Evolutionary conservation across 805 yeast species (phyloP).

Genomic region (Ogataea zsoltii): DNA sequence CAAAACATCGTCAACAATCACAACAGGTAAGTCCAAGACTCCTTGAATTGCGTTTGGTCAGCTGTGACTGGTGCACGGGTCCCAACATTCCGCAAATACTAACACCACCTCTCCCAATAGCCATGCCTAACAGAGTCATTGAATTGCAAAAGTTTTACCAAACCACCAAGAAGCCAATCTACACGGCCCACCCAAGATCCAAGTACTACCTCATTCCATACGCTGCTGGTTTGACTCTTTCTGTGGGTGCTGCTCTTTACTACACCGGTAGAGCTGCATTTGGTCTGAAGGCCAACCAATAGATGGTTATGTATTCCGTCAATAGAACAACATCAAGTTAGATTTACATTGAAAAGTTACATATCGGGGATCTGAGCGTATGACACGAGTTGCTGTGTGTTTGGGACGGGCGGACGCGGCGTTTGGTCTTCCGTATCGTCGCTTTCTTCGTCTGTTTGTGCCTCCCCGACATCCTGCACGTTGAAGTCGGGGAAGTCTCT

Average conservation of each 20-base stretch:
- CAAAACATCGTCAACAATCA: slow-evolving; percentile 1
- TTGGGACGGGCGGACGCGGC: neutral
- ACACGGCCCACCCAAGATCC: slow-evolving; percentile 62
- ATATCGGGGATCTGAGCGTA: slow-evolving; percentile 2
- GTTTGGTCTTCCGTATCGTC: neutral
- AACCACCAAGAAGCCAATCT: slow-evolving; percentile 55
- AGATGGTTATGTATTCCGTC: slow-evolving; percentile 1
- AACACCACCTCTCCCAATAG: slow-evolving; percentile 1
- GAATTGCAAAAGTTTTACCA: slow-evolving; percentile 62
- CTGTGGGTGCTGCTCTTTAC: slow-evolving; percentile 65
- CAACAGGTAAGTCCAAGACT: slow-evolving; percentile 1
- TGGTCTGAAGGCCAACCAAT: slow-evolving; percentile 58
- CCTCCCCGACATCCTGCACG: slow-evolving; percentile 1
- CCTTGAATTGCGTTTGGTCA: too few species aligned
- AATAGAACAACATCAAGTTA: too few species aligned
- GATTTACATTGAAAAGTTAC: neutral
- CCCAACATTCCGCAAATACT: neutral
- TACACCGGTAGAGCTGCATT: slow-evolving; percentile 70
- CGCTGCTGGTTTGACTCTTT: slow-evolving; percentile 68
- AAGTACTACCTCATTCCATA: slow-evolving; percentile 75
- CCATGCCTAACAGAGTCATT: slow-evolving; percentile 43
- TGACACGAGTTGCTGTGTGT: neutral
- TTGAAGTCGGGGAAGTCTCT: slow-evolving; percentile 11
- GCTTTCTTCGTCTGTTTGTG: neutral
- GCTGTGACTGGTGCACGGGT: too few species aligned